These are phyloP conservation scores for Hymenoscyphus repandus DNA, from an alignment of 2,329 filamentous ascomycete genomes.

Conservation along the genomic window DNA sequence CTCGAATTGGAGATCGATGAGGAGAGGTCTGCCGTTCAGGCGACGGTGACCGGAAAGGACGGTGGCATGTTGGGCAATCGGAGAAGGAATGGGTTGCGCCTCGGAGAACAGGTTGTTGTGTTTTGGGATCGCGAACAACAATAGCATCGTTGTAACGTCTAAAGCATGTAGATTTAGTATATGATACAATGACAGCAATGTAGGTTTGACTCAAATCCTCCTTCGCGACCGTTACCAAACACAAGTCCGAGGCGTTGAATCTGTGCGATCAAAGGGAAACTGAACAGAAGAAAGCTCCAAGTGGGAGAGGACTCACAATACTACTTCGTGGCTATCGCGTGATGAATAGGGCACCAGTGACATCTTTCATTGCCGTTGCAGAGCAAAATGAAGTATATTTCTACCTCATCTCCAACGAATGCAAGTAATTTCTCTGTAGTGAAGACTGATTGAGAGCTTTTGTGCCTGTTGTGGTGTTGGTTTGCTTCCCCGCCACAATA, in stretches of 20 bases:
- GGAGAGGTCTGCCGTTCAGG: constrained; percentile 41
- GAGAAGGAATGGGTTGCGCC: constrained; percentile 53
- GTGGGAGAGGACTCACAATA: constrained; percentile 56
- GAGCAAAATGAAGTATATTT: too few species aligned
- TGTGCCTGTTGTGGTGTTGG: too few species aligned
- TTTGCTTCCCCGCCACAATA: too few species aligned
- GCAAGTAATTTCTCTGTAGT: too few species aligned
- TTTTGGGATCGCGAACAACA: constrained; percentile 82
- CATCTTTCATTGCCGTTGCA: constrained; percentile 33
- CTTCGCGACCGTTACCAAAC: too few species aligned
- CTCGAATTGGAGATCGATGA: constrained; percentile 38
- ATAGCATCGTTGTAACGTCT: constrained; percentile 91
- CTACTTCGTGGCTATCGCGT: constrained; percentile 70
- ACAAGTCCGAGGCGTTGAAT: background rate
- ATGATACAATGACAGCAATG: background rate
- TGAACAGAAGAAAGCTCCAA: background rate
- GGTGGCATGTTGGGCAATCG: constrained; percentile 61
- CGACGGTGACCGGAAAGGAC: constrained; percentile 40
- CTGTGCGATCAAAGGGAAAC: background rate
- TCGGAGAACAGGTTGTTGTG: constrained; percentile 78
- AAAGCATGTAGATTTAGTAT: constrained; percentile 12
- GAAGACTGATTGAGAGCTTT: too few species aligned
- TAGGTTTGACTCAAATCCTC: background rate
- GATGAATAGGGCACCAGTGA: constrained; percentile 74
- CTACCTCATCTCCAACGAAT: too few species aligned